Evolutionary conservation across 805 yeast species (phyloP).

Genomic region (Cyberlindnera mrakii): DNA sequence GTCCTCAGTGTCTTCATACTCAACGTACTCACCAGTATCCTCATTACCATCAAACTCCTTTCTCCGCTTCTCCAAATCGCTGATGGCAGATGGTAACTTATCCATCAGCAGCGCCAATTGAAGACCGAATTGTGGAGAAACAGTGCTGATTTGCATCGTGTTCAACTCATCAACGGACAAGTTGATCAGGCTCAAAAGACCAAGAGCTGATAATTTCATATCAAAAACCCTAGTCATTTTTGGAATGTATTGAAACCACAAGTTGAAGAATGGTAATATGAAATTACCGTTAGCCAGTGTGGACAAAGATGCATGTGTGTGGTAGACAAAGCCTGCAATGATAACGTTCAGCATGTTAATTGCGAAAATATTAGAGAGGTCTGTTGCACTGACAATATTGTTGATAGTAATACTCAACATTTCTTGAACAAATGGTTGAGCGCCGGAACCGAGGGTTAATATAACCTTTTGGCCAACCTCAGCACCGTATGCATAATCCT

Average conservation of each 20-base stretch:
- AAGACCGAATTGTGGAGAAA: slow-evolving; percentile 44
- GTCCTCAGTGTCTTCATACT: slow-evolving; percentile 27
- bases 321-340: slow-evolving; percentile 57
- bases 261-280: slow-evolving; percentile 45
- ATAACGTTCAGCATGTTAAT: slow-evolving; percentile 54
- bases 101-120: slow-evolving; percentile 47
- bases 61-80: slow-evolving; percentile 55
- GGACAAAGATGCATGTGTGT: slow-evolving; percentile 47
- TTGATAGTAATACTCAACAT: slow-evolving; percentile 36
- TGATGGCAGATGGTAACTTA: slow-evolving; percentile 67
- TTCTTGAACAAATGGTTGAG: slow-evolving; percentile 38
- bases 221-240: slow-evolving; percentile 69
- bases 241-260: slow-evolving; percentile 57
- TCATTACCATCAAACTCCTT: slow-evolving; percentile 30
- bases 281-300: slow-evolving; percentile 40
- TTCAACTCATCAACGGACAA: slow-evolving; percentile 25
- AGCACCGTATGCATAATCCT: slow-evolving; percentile 53
- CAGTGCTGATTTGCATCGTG: slow-evolving; percentile 28
- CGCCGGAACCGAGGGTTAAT: slow-evolving; percentile 43
- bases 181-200: slow-evolving; percentile 45
- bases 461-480: slow-evolving; percentile 62
- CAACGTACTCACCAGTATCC: slow-evolving; percentile 17
- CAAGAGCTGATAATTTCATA: slow-evolving; percentile 67
- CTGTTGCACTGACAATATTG: slow-evolving; percentile 26
- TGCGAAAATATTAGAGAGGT: slow-evolving; percentile 28